Evolutionary conservation across 257 asterid genomes (phyloP), one percentile per base, ranked within the genome.

Genomic region (Nicotiana tomentosiformis): DNA sequence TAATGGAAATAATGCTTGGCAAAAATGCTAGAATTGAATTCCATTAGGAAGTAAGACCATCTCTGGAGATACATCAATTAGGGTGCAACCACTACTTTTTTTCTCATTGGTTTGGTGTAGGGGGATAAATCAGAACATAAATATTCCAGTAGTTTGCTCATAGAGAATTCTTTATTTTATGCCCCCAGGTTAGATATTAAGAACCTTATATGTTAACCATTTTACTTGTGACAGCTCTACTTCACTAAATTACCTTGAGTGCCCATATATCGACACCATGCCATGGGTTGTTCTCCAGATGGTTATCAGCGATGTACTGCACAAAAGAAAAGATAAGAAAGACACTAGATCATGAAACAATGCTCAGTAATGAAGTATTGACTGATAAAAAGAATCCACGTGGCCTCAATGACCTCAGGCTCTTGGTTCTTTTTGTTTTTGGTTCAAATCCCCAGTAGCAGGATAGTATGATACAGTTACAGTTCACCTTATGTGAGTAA

Each of bases 291-390:
- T 93, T 96, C 90, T 93, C 98, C 10, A 83, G 51, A n/a, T 65
- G 89, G 83, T 89, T 85, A 87, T 96, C 99, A 60, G 97, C 98
- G 83, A 94, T 90, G 84, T 91, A 96, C 98, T 96, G 96, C 80
- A 72, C 80, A 60, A 49, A 78, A 85, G 80, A 35, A 82, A 29
- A 81, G 23, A 70, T 32, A 33, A 85, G 37, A 37, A 62, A 68
- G 46, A 39, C 32, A 58, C 2, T 11, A 23, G 29, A 39, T 58
- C 39, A 16, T 23, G 43, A 60, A 37, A 37, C 32, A 55, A 20
- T 26, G 76, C 18, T 3, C 7, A 8, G 10, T 74, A 74, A 49
- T 74, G 79, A 23, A 3, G 4, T 49, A 33, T 23, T 49, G 61
- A 23, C 79, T 74, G 79, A 72, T 74, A 14, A 46, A 72, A 72